These are phyloP conservation scores for Curvularia hawaiiensis DNA, from an alignment of 2,329 filamentous ascomycete species.

Conservation along the genomic window DNA sequence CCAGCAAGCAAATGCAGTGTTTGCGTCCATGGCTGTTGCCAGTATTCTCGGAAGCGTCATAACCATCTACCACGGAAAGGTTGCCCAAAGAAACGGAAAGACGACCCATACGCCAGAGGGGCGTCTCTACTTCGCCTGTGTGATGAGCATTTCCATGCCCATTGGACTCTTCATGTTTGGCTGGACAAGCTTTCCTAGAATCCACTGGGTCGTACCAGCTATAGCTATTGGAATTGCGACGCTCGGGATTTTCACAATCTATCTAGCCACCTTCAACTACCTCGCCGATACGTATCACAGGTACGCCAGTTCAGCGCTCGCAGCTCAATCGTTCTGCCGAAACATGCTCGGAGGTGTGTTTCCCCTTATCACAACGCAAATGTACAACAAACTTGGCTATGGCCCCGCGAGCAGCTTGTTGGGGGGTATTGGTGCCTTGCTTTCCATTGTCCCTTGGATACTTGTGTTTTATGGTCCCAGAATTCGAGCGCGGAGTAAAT, in stretches of 20 bases:
- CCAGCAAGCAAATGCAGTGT: constrained; percentile 72
- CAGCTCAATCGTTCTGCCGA: constrained; percentile 83
- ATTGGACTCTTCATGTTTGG: constrained; percentile 82
- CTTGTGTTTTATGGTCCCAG: constrained; percentile 76
- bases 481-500: constrained; percentile 76
- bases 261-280: constrained; percentile 87
- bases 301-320: constrained; percentile 84
- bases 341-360: constrained; percentile 84
- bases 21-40: constrained; percentile 73
- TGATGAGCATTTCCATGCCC: constrained; percentile 76
- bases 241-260: constrained; percentile 81
- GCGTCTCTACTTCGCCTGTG: constrained; percentile 81
- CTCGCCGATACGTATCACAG: constrained; percentile 85
- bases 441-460: constrained; percentile 88
- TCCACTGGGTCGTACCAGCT: constrained; percentile 75
- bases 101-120: constrained; percentile 65
- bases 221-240: constrained; percentile 75
- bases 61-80: constrained; percentile 73
- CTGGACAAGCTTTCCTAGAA: constrained; percentile 66
- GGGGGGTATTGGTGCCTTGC: constrained; percentile 68
- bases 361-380: constrained; percentile 72
- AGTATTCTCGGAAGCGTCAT: constrained; percentile 69
- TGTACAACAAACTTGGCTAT: constrained; percentile 76
- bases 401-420: constrained; percentile 74
- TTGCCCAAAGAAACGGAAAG: constrained; percentile 58